Conservation (phyloP, 192 early-diverging fungal species). For the Coemansia reversa region DNA sequence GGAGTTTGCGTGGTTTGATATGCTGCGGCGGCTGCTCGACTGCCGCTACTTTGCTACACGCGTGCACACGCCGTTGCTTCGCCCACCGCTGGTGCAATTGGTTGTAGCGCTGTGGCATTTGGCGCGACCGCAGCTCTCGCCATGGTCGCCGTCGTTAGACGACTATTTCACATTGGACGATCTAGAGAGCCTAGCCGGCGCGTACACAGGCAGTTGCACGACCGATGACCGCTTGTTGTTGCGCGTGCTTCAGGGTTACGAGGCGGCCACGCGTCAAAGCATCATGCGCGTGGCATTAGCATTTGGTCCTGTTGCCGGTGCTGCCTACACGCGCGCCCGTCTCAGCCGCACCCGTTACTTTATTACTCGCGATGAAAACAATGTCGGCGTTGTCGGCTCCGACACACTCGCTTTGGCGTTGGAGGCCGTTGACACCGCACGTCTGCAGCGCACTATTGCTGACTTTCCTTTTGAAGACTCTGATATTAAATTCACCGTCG, state of each 20-base stretch:
- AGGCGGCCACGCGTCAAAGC: conserved; percentile 42
- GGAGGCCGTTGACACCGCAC: conserved; percentile 17
- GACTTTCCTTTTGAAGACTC: conserved; percentile 24
- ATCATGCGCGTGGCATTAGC: conserved; percentile 34
- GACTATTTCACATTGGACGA: conserved; percentile 46
- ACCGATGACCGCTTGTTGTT: conserved; percentile 23
- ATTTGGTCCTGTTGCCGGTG: conserved; percentile 40
- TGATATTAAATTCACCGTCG: not conserved
- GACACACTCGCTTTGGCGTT: conserved; percentile 35
- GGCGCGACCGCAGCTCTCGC: conserved; percentile 35
- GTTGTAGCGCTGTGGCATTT: conserved; percentile 34
- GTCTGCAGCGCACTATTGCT: conserved; percentile 31
- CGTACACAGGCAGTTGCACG: conserved; percentile 35
- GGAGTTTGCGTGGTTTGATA: conserved; percentile 23
- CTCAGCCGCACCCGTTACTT: conserved; percentile 27
- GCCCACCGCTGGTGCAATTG: conserved; percentile 14
- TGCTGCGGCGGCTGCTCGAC: conserved; percentile 24
- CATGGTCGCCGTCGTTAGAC: conserved; percentile 41
- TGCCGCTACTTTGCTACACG: conserved; percentile 39
- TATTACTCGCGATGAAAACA: conserved; percentile 47
- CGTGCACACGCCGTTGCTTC: conserved; percentile 9
- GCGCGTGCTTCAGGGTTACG: conserved; percentile 36
- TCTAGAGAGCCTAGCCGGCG: conserved; percentile 45
- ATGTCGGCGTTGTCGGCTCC: conserved; percentile 31
- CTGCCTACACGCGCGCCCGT: conserved; percentile 19